These are phyloP conservation scores for Puccinia brachypodii DNA, from an alignment of 1,284 basidiomycete genomes.

Conservation along the genomic window DNA sequence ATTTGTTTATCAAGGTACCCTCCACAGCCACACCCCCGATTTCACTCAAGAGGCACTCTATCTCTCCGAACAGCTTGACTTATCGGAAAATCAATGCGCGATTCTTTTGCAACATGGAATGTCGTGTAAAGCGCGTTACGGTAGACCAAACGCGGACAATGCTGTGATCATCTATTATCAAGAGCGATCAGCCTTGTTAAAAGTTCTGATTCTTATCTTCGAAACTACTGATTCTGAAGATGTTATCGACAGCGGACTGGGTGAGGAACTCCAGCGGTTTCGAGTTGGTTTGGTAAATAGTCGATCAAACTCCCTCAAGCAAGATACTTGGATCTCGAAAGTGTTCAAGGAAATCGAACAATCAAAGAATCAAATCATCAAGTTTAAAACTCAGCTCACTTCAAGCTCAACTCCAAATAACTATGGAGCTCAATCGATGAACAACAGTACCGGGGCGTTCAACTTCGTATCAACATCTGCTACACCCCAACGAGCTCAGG, in stretches of 20 bases:
- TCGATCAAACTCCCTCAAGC: not conserved
- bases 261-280: constrained; percentile 39
- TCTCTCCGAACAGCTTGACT: constrained; percentile 46
- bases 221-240: constrained; percentile 25
- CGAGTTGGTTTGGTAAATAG: constrained; percentile 30
- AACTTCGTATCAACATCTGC: constrained; percentile 20
- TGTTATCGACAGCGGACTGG: constrained; percentile 25
- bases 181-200: constrained; percentile 43
- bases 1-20: constrained; percentile 41
- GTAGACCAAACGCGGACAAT: constrained; percentile 45
- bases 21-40: constrained; percentile 34
- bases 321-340: constrained; percentile 39
- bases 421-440: not conserved
- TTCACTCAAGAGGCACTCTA: constrained; percentile 48
- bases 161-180: constrained; percentile 48
- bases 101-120: constrained; percentile 48
- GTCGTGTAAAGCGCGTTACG: constrained; percentile 41
- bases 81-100: constrained; percentile 47
- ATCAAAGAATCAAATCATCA: constrained; percentile 41
- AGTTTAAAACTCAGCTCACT: constrained; percentile 45
- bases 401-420: constrained; percentile 17
- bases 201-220: constrained; percentile 36
- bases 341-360: constrained; percentile 35
- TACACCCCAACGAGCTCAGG: not conserved
- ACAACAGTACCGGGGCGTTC: not conserved